Evolutionary conservation across 2,329 filamentous ascomycete genomes (phyloP).

Genomic region (Ophiognomonia clavigignenti-juglandacearum): DNA sequence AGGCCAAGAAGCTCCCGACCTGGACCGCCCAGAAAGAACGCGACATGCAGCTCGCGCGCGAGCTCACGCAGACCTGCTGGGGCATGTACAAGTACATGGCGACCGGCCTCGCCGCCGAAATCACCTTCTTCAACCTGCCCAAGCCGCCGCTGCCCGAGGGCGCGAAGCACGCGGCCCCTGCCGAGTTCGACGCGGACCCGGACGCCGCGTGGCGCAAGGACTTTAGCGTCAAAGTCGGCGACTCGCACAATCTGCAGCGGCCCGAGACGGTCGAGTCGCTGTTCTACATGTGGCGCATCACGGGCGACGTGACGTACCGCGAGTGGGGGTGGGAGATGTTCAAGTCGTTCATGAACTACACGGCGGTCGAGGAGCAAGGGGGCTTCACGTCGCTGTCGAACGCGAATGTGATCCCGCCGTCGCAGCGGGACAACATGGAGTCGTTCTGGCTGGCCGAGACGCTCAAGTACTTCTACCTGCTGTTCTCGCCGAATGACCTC

Average conservation of each 20-base stretch:
- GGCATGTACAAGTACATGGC: constrained; percentile 90
- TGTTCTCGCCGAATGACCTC: constrained; percentile 81
- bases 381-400: constrained; percentile 80
- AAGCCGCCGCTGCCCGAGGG: constrained; percentile 61
- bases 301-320: constrained; percentile 80
- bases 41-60: constrained; percentile 80
- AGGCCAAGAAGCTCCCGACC: constrained; percentile 64
- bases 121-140: constrained; percentile 80
- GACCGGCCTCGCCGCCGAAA: constrained; percentile 91
- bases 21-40: constrained; percentile 81
- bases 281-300: constrained; percentile 99
- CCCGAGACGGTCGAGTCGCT: constrained; percentile 95
- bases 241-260: constrained; percentile 87
- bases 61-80: constrained; percentile 97
- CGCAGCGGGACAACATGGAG: constrained; percentile 87
- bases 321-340: constrained; percentile 99
- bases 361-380: constrained; percentile 68
- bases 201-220: constrained; percentile 70
- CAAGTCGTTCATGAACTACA: constrained; percentile 81
- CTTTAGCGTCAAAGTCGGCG: constrained; percentile 73
- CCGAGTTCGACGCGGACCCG: constrained; percentile 43
- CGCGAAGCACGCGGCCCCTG: constrained; percentile 44
- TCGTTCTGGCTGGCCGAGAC: constrained; percentile 99
- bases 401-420: constrained; percentile 67
- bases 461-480: constrained; percentile 92